These are phyloP conservation scores for Kluyveromyces lactis DNA, from an alignment of 805 yeast genomes.

Conservation along the genomic window DNA sequence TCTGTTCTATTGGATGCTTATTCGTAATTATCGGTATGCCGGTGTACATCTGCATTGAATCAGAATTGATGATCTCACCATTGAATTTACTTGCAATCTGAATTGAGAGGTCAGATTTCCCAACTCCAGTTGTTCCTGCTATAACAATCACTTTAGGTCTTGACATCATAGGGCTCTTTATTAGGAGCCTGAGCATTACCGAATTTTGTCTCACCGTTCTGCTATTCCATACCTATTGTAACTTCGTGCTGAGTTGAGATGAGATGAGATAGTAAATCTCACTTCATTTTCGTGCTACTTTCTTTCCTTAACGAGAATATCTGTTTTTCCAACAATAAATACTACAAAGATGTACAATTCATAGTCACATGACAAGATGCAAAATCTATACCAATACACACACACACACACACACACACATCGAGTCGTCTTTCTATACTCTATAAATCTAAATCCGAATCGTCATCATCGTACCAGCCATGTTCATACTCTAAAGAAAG, in stretches of 20 bases:
- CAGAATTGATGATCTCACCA: slow-evolving; percentile 93
- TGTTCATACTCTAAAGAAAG: slow-evolving; percentile 40
- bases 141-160: slow-evolving; percentile 45
- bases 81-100: slow-evolving; percentile 67
- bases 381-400: too few species aligned
- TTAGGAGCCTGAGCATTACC: slow-evolving; percentile 1
- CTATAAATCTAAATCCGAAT: slow-evolving; percentile 28
- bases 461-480: slow-evolving; percentile 44
- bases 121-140: slow-evolving; percentile 95
- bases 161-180: slow-evolving; percentile 3
- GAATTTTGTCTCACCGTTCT: too few species aligned
- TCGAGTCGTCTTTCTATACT: too few species aligned
- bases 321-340: too few species aligned
- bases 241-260: too few species aligned
- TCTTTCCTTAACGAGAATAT: too few species aligned
- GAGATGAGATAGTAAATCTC: too few species aligned
- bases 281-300: too few species aligned
- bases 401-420: too few species aligned
- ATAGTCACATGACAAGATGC: too few species aligned
- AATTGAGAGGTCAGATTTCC: slow-evolving; percentile 65
- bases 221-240: too few species aligned
- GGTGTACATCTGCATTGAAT: slow-evolving; percentile 91
- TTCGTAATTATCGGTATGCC: slow-evolving; percentile 74
- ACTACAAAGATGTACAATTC: too few species aligned
- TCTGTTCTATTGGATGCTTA: slow-evolving; percentile 77